phyloP scores from a whole-genome alignment of 1,139 yeast genomes.

The Citeromyces hawaiiensis region DNA sequence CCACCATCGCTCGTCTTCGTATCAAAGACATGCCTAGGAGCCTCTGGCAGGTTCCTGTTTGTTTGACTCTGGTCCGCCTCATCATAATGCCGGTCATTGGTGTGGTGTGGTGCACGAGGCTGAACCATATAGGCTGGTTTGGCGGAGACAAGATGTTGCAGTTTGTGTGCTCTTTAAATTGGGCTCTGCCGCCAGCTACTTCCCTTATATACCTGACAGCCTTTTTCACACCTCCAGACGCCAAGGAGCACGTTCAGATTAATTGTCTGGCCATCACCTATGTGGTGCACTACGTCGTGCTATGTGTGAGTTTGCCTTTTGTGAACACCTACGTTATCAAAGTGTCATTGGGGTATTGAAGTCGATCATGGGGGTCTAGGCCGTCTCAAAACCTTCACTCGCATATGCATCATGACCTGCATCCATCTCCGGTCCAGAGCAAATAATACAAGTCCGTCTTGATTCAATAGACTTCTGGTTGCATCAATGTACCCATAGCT shows the following conservation, averaged over 20 bases:
- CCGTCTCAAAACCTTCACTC: too few species aligned
- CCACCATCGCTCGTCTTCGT: slow-evolving; percentile 66
- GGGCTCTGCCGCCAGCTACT: slow-evolving; percentile 81
- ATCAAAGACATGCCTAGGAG: slow-evolving; percentile 49
- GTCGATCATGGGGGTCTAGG: too few species aligned
- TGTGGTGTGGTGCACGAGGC: slow-evolving; percentile 36
- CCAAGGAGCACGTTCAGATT: slow-evolving; percentile 58
- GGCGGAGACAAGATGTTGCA: slow-evolving; percentile 42
- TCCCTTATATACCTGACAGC: slow-evolving; percentile 77
- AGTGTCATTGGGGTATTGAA: slow-evolving; percentile 21
- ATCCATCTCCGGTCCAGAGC: too few species aligned
- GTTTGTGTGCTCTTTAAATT: slow-evolving; percentile 63
- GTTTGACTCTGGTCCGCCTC: slow-evolving; percentile 30
- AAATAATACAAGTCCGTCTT: too few species aligned
- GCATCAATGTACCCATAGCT: too few species aligned
- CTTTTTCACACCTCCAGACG: slow-evolving; percentile 55
- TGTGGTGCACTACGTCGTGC: slow-evolving; percentile 50
- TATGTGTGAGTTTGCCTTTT: slow-evolving; percentile 53
- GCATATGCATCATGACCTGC: too few species aligned
- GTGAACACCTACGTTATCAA: slow-evolving; percentile 47
- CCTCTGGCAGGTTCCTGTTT: slow-evolving; percentile 49
- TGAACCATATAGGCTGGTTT: slow-evolving; percentile 34
- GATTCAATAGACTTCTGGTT: too few species aligned
- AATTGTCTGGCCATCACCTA: slow-evolving; percentile 73
- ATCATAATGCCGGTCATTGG: slow-evolving; percentile 51